Base-by-base conservation (phyloP, 1,284 basidiomycete species). In the Ganoderma multipileum region DNA sequence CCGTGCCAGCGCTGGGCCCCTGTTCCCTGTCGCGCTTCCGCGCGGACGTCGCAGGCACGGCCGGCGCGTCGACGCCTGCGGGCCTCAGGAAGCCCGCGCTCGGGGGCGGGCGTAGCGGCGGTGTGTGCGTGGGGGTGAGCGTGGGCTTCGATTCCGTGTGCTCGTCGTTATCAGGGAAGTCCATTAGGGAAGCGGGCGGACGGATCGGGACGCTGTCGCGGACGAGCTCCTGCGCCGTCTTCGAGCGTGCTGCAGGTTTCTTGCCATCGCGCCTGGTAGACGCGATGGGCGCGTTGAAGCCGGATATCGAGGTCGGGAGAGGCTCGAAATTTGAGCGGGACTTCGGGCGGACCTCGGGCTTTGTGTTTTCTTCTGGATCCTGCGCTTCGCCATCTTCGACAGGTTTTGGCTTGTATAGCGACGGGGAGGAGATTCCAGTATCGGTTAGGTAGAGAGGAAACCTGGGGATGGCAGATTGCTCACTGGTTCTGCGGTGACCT, bases 31-130 rank as follows among this genome's bases (percentile, higher is more conserved):
- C 72, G 12, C 76, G 68, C 67, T 76, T 76, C 47, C 71, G 70
- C 18, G 16, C 28, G 28, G 52, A 33, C 30, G 61, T 42, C 2
- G 65, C 36, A 2, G 57, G 50, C n/a, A 66, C 62, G 1, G 61
- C 59, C 42, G 87, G 87, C 38, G 82, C 85, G 70, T 89, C 87
- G 26, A 90, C 83, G 33, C 87, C 87, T 50, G 83, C 80, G 42
- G 88, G 88, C 73, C 87, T 89, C 68, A 88, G 71, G 75, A 89
- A 89, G 7, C 74, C 76, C 38, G 70, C 68, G 61, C 72, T 44
- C n/a, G 36, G 52, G 47, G 74, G 69, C 41, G 57, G n/a, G 14
- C 60, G 12, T 7, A 59, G 63, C 33, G 55, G 11, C n/a, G 44
- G 16, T 18, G 42, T 16, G n/a, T n/a, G n/a, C n/a, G n/a, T n/a